Base-by-base conservation (phyloP, 2,329 filamentous ascomycete species). In the Colletotrichum sp. region DNA sequence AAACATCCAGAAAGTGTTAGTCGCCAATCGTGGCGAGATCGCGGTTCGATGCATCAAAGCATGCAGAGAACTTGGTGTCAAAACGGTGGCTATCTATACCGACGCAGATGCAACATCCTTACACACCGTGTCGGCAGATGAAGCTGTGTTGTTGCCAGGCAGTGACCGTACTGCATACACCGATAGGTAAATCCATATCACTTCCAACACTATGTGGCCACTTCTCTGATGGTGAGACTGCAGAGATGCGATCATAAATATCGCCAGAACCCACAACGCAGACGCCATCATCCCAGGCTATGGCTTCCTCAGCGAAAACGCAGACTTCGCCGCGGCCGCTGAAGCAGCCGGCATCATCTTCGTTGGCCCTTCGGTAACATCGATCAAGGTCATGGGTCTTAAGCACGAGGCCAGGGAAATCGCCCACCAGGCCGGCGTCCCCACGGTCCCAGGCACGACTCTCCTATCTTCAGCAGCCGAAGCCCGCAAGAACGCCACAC, bases 241-340 rank as follows among this genome's bases (percentile, higher is more conserved):
- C 3, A 52, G 43, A 52, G 43, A 52, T 52, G 43, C 43, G 43
- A 52, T 52, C 10, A 52, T 52, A 21, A 8, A 21, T 6, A 52
- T 52, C 43, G 43, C 43, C 43, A 4, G 1, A 13, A 13, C 43
- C n/a, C 55, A 28, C 13, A 78, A 83, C 4, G 88, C 83, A 10
- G 85, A 93, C 77, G 90, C 90, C 5, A 88, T 94, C 18, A 90
- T 93, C 64, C 91, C 92, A 0, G 92, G 92, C 5, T 93, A 93
- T 83, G 92, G 92, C 2, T 93, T 93, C 77, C 82, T 93, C 5
- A 90, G 88, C 8, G 92, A 93, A 71, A 93, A 93, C 79, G 87
- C 89, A 8, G 87, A 89, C 13, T 94, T 94, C 78, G 91, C 92
- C 1, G 82, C 85, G 63, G 82, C 86, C 26, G 88, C 91, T 6